phyloP scores from a whole-genome alignment of 306 rosid species.

The Cicer pinnatifidum region DNA sequence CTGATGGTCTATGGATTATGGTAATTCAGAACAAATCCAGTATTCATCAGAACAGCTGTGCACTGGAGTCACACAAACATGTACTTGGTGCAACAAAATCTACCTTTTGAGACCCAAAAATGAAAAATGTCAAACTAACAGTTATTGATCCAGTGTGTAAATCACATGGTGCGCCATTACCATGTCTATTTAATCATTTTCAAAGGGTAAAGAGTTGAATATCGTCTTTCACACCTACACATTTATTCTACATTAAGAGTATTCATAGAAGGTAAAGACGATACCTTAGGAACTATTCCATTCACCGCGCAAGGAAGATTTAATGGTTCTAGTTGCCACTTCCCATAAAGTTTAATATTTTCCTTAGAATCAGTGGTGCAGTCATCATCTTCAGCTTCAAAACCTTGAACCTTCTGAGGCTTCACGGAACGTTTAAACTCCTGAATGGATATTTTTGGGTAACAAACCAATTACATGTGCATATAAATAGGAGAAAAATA shows the following conservation, averaged over 20 bases:
- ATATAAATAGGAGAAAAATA: slow-evolving; percentile 15
- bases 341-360: slow-evolving; percentile 73
- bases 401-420: slow-evolving; percentile 59
- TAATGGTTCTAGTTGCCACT: slow-evolving; percentile 89
- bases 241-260: slow-evolving; percentile 26
- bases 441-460: slow-evolving; percentile 46
- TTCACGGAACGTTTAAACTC: slow-evolving; percentile 63
- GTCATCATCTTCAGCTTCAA: slow-evolving; percentile 63
- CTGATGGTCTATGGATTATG: background rate
- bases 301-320: slow-evolving; percentile 79
- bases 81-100: slow-evolving; percentile 20
- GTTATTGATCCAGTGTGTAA: slow-evolving; percentile 18
- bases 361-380: slow-evolving; percentile 55
- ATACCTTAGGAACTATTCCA: slow-evolving; percentile 90
- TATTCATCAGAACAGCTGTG: slow-evolving; percentile 17
- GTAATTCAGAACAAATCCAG: slow-evolving; percentile 11
- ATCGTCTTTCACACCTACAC: slow-evolving; percentile 32
- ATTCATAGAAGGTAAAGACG: slow-evolving; percentile 29
- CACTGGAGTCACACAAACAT: slow-evolving; percentile 12
- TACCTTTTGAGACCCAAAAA: slow-evolving; percentile 9
- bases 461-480: slow-evolving; percentile 21
- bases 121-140: slow-evolving; percentile 6
- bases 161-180: background rate
- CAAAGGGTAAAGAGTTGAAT: slow-evolving; percentile 24
- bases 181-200: background rate